Base-by-base conservation (phyloP, 306 rosid species). In the Lathyrus sativus region DNA sequence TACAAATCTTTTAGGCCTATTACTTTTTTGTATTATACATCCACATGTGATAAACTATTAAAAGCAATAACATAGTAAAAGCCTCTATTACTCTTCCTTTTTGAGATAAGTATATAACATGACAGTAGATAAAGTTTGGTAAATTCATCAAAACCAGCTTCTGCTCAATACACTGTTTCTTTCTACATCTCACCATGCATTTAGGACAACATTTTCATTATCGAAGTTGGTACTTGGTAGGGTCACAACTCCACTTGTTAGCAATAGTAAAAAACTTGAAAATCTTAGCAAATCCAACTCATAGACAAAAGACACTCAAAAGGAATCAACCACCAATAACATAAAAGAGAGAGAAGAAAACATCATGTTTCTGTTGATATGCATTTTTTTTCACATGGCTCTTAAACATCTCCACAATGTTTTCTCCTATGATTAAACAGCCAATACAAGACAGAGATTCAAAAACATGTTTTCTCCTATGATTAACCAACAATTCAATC, bases 361-460 rank as follows among this genome's bases (percentile, higher is more conserved):
- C 19, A 66, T 9, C 17, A 8, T 43, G 65, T 70, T 65, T 66
- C 58, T 65, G 53, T 35, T 54, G 41, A 35, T 31, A 63, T 55
- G 64, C 80, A 74, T 74, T 74, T 84, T 77, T 80, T 80, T 71
- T 77, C 81, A 71, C 83, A 71, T 71, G 83, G 42, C 58, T 70
- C 29, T 4, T 10, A 24, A 17, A 44, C 57, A 35, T 31, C 39
- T 2, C 35, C 14, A 10, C 14, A 5, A 7, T 2, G 24, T 45
- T 65, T 42, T 63, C 37, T 26, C 29, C 26, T 14, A 13, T 55
- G 75, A 48, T 74, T 37, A 55, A 54, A 55, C 63, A 67, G 26
- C 19, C 29, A 33, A 33, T 28, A 62, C 58, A 59, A 9, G 18
- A 35, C 75, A 53, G 7, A 49, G 18, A 65, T 51, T 79, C 26